phyloP scores from a whole-genome alignment of 176 grass and related monocot species.

The Oryza rufipogon region DNA sequence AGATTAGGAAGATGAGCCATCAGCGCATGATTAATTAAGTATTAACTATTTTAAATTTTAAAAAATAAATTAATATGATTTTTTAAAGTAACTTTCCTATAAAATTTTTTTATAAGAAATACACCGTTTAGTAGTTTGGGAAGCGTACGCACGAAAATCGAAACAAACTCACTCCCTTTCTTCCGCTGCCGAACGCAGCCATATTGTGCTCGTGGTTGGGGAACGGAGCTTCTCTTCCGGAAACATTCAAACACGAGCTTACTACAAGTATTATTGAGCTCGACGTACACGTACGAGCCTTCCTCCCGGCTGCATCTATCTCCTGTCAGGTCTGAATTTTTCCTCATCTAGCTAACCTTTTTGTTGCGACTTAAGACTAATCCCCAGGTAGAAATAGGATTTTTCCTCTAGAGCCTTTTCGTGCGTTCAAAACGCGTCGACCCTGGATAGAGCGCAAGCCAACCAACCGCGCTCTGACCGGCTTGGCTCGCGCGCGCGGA shows the following conservation, averaged over 20 bases:
- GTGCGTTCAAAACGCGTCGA: slow-evolving; percentile 28
- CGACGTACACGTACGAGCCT: neutral
- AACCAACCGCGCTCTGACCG: slow-evolving; percentile 1
- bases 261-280: neutral
- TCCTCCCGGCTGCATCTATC: slow-evolving; percentile 23
- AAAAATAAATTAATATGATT: too few relatives aligned
- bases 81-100: too few relatives aligned
- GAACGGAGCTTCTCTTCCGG: neutral
- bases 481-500: slow-evolving; percentile 40
- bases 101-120: too few relatives aligned
- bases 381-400: neutral
- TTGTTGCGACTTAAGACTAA: neutral
- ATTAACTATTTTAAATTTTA: too few relatives aligned
- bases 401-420: neutral
- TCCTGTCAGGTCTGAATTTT: neutral
- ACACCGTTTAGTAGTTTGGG: too few relatives aligned
- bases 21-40: too few relatives aligned
- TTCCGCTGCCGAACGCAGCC: too few relatives aligned
- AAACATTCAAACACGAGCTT: slow-evolving; percentile 8
- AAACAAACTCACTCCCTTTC: too few relatives aligned
- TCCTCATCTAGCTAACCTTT: neutral
- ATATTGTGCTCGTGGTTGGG: neutral
- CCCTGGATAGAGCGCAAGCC: neutral
- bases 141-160: too few relatives aligned
- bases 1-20: too few relatives aligned